Base-by-base conservation (phyloP, 2,329 filamentous ascomycete species). In the Metarhizium humberi region DNA sequence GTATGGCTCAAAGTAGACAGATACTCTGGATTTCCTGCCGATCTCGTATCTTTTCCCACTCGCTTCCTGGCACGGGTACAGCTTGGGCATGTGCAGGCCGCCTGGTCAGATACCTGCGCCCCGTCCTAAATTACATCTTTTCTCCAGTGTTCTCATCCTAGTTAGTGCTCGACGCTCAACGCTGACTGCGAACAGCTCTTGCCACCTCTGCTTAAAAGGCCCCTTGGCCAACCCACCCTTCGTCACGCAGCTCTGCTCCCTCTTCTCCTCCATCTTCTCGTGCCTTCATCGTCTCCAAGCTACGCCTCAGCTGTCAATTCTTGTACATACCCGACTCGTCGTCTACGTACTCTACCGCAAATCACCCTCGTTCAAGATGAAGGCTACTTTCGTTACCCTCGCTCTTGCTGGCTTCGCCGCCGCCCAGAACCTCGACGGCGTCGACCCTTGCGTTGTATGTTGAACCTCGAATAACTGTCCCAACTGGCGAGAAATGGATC, bases 391-490 rank as follows among this genome's bases (percentile, higher is more conserved):
- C 55, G 56, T 71, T 36, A 52, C 70, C 53, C 57, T 71, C 52
- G 68, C 66, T 56, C 60, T 63, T 43, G 67, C 64, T 51, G 65
- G 71, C 64, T 57, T 74, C 42, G 71, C 66, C 46, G 66, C 67
- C 51, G 73, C 72, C 36, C 72, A 75, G 63, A 59, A 70, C 60
- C 64, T 74, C 51, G 45, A 57, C 30, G 68, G 64, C 42, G 59
- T 70, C 55, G 70, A 73, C 50, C 18, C 61, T 5, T 76, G 74
- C 60, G 71, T 73, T 61, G 74, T 77, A 71, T 58, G 73, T 68
- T 8, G 13, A 25, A 20, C 46, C 14, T 20, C 25, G 6, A 36
- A 20, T 4, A 25, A 25, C 25, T 25, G 29, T 3, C 29, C 18
- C n/a, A 16, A 20, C 13, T 34, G 14, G 13, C 14, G 2, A 1